Conservation (phyloP, 768 basidiomycete genomes). For the Collybiopsis confluens region DNA sequence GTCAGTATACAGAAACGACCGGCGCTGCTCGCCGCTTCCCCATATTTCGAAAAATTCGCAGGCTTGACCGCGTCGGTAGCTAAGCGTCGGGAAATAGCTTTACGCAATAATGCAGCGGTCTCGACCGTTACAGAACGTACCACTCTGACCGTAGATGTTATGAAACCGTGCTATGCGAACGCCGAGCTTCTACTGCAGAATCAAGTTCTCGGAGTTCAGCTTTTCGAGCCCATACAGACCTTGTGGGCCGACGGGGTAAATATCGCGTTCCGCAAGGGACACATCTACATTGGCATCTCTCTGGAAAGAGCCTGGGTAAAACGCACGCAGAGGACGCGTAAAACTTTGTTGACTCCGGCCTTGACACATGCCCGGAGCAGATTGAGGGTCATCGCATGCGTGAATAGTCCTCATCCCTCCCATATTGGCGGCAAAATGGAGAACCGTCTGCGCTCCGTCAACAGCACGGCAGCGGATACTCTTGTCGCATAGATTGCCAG, state of each 20-base stretch:
- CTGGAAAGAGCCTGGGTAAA: slow-evolving; percentile 47
- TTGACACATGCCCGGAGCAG: slow-evolving; percentile 35
- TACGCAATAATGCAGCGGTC: slow-evolving; percentile 57
- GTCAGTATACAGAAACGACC: slow-evolving; percentile 54
- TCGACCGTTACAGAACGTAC: slow-evolving; percentile 47
- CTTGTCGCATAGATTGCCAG: slow-evolving; percentile 44
- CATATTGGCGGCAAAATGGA: slow-evolving; percentile 61
- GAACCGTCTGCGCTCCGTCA: slow-evolving; percentile 36
- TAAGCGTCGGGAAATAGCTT: slow-evolving; percentile 36
- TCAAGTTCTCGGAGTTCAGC: slow-evolving; percentile 42
- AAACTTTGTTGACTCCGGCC: slow-evolving; percentile 37
- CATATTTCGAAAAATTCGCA: slow-evolving; percentile 43
- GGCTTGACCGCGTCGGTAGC: background rate
- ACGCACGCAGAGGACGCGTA: slow-evolving; percentile 59
- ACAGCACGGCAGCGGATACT: slow-evolving; percentile 33
- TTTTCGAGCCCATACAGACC: slow-evolving; percentile 62
- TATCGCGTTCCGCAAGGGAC: slow-evolving; percentile 35
- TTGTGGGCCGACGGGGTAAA: slow-evolving; percentile 44
- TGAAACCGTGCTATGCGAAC: slow-evolving; percentile 53
- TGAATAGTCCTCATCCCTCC: slow-evolving; percentile 66
- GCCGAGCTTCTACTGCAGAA: slow-evolving; percentile 29
- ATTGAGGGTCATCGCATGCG: slow-evolving; percentile 43
- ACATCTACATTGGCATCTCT: slow-evolving; percentile 24
- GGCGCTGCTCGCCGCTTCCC: slow-evolving; percentile 49
- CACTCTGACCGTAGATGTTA: slow-evolving; percentile 54